Conservation (phyloP, 2,329 filamentous ascomycete genomes). For the Aspergillus calidoustus region DNA sequence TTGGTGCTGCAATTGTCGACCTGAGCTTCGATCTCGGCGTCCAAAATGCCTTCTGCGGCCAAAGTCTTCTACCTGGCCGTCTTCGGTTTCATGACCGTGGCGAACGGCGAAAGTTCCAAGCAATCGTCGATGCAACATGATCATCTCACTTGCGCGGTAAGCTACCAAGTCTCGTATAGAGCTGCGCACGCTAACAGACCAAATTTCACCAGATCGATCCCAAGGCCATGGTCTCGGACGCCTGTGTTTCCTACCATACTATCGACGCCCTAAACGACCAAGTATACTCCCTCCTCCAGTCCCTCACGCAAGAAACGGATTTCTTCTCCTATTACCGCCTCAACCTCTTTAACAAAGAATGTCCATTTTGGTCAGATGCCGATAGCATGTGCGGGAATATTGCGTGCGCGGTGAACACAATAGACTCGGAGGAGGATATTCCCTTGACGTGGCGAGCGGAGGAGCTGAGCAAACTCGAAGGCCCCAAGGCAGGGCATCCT, state of each 20-base stretch:
- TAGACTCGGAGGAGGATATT: constrained; percentile 94
- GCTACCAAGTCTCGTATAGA: constrained; percentile 30
- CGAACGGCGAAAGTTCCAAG: constrained; percentile 51
- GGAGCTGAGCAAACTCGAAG: constrained; percentile 89
- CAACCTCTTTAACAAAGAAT: constrained; percentile 91
- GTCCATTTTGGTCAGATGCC: constrained; percentile 94
- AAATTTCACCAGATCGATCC: constrained; percentile 71
- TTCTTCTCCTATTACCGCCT: constrained; percentile 98
- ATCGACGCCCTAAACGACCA: constrained; percentile 82
- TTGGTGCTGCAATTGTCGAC: background rate
- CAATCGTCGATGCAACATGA: constrained; percentile 37
- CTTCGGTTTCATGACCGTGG: constrained; percentile 60
- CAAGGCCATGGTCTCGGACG: constrained; percentile 86
- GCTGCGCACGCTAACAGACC: constrained; percentile 12
- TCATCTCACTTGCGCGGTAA: constrained; percentile 61
- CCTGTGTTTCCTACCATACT: constrained; percentile 89
- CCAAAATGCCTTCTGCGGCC: constrained; percentile 57
- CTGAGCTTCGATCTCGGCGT: background rate
- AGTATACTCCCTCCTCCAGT: constrained; percentile 75
- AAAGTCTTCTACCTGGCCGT: constrained; percentile 65
- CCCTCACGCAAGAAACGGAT: constrained; percentile 84
- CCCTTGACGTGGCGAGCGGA: constrained; percentile 89
- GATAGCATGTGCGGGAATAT: constrained; percentile 96
- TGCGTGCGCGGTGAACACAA: constrained; percentile 90
- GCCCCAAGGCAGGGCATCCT: constrained; percentile 88